Conservation (phyloP, 345 rosid genomes). For the Clarkia xantiana region DNA sequence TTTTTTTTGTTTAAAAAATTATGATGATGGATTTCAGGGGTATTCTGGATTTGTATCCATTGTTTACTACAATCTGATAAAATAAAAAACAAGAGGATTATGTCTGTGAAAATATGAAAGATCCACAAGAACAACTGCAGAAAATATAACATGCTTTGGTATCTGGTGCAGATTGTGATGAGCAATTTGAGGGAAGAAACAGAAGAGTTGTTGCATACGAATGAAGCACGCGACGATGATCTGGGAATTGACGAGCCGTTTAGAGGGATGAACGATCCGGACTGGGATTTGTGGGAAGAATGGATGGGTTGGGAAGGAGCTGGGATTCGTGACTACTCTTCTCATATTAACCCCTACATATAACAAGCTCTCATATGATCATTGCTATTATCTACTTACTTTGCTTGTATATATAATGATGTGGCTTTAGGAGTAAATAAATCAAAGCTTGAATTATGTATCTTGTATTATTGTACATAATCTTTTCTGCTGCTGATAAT, state of each 20-base stretch:
- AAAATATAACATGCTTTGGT: not conserved
- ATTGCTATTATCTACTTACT: too few relatives aligned
- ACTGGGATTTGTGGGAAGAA: conserved; percentile 85
- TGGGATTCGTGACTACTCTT: conserved; percentile 65
- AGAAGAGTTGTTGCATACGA: conserved; percentile 8
- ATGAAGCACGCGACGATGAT: conserved; percentile 21
- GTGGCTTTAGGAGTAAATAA: too few relatives aligned
- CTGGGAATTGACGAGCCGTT: conserved; percentile 31
- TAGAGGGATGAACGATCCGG: conserved; percentile 54
- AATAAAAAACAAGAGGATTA: too few relatives aligned
- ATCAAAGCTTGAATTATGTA: too few relatives aligned
- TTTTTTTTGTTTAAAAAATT: too few relatives aligned
- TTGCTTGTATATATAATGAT: too few relatives aligned
- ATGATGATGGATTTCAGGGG: too few relatives aligned
- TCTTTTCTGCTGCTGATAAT: too few relatives aligned
- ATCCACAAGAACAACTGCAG: not conserved
- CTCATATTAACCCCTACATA: conserved; percentile 77
- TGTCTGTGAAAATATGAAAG: too few relatives aligned
- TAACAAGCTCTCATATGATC: conserved; percentile 5
- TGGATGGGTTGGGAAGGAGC: conserved; percentile 99
- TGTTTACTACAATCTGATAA: too few relatives aligned
- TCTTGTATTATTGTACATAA: too few relatives aligned
- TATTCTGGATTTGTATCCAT: too few relatives aligned
- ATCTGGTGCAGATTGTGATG: conserved; percentile 43
- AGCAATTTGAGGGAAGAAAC: conserved; percentile 34